Evolutionary conservation across 441 rosid species (phyloP).

Genomic region (Cnidoscolus chayamansa): DNA sequence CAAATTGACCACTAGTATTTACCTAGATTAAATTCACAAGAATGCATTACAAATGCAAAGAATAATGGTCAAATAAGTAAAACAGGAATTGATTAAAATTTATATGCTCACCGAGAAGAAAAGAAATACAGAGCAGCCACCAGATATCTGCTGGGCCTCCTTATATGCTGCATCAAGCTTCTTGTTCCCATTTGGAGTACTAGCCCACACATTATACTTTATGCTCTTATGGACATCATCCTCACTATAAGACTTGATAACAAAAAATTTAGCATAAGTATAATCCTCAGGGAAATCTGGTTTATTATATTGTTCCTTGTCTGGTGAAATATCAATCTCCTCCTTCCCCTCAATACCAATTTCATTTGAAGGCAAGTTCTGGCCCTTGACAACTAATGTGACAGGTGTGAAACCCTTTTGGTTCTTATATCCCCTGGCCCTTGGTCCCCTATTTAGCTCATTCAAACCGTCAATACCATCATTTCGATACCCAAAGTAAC

Average conservation of each 20-base stretch:
- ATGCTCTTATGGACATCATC: slow-evolving; percentile 93
- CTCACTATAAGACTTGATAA: slow-evolving; percentile 88
- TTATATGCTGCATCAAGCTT: slow-evolving; percentile 86
- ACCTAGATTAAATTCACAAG: slow-evolving; percentile 38
- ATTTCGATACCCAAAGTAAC: slow-evolving; percentile 49
- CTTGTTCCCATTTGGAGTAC: slow-evolving; percentile 89
- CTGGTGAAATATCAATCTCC: slow-evolving; percentile 36
- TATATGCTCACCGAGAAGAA: slow-evolving; percentile 71
- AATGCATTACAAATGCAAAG: not conserved
- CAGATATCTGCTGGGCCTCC: slow-evolving; percentile 67
- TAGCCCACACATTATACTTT: slow-evolving; percentile 88
- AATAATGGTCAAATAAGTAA: not conserved
- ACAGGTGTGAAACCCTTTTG: slow-evolving; percentile 44
- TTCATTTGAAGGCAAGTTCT: slow-evolving; percentile 36
- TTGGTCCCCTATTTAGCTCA: slow-evolving; percentile 87
- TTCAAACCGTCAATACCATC: slow-evolving; percentile 70
- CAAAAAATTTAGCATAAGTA: slow-evolving; percentile 64
- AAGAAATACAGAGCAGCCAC: slow-evolving; percentile 70
- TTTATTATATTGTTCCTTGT: slow-evolving; percentile 56
- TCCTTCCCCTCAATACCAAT: slow-evolving; percentile 42
- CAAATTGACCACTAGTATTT: slow-evolving; percentile 91
- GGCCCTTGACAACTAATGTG: slow-evolving; percentile 42
- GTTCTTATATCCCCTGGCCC: slow-evolving; percentile 66
- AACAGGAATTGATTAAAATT: slow-evolving; percentile 3
- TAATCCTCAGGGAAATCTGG: slow-evolving; percentile 64